Conservation (phyloP, 805 yeast species). For the Sugiyamaella chiloensis region DNA sequence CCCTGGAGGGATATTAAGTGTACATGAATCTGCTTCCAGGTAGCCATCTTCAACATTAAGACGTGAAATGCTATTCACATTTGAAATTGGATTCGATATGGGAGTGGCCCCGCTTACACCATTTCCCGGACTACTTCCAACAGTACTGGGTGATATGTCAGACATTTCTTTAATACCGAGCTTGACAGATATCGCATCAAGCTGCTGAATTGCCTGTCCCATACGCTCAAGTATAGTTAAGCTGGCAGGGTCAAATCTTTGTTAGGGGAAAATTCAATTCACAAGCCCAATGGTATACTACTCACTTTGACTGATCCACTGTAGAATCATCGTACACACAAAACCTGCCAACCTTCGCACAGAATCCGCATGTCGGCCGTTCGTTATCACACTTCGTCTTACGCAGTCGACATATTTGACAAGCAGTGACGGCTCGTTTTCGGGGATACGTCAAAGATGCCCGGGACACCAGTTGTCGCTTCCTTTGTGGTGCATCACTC, state of each 20-base stretch:
- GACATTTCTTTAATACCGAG: slow-evolving; percentile 6
- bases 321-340: slow-evolving; percentile 43
- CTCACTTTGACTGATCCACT: slow-evolving; percentile 15
- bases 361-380: slow-evolving; percentile 53
- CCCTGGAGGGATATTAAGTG: slow-evolving; percentile 19
- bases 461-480: slow-evolving; percentile 10
- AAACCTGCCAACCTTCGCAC: slow-evolving; percentile 54
- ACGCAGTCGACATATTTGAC: slow-evolving; percentile 64
- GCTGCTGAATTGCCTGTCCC: slow-evolving; percentile 12
- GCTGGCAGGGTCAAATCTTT: slow-evolving; percentile 19
- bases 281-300: not conserved
- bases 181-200: slow-evolving; percentile 13
- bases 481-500: slow-evolving; percentile 1
- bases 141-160: not conserved
- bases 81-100: not conserved
- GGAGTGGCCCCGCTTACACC: not conserved
- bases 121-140: not conserved
- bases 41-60: slow-evolving; percentile 11
- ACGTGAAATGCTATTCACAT: slow-evolving; percentile 2
- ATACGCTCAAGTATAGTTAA: slow-evolving; percentile 19
- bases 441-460: slow-evolving; percentile 26
- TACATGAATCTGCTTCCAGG: slow-evolving; percentile 16
- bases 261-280: not conserved
- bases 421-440: slow-evolving; percentile 62
- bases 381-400: slow-evolving; percentile 56